Percentiles rank a stretch among this genome's conserved stretches.
Evolutionary conservation across 768 basidiomycete genomes (phyloP).

Genomic region (Lactarius akahatsu): DNA sequence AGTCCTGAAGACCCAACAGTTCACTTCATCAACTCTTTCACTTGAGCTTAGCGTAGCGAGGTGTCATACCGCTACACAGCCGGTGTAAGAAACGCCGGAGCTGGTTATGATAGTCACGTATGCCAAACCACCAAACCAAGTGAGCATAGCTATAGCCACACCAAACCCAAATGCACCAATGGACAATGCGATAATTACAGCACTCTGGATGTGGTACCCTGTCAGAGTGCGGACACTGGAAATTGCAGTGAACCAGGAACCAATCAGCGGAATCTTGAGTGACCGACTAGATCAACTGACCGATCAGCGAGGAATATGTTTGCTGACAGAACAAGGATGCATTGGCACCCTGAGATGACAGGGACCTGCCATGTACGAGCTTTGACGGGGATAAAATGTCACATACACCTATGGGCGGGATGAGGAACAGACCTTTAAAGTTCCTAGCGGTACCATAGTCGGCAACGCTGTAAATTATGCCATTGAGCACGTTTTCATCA

Average conservation of each 20-base stretch:
- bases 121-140: not conserved
- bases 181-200: not conserved
- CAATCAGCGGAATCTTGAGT: not conserved
- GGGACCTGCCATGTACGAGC: not conserved
- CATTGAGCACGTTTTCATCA: not conserved
- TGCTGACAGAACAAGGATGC: conserved; percentile 3
- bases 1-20: too few relatives aligned
- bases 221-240: conserved; percentile 1
- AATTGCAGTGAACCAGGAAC: not conserved
- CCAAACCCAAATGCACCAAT: not conserved
- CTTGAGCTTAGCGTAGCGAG: too few relatives aligned
- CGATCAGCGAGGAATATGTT: conserved; percentile 9
- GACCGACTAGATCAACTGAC: not conserved
- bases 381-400: not conserved
- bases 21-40: too few relatives aligned
- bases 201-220: not conserved
- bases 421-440: not conserved
- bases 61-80: too few relatives aligned
- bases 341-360: not conserved
- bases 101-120: not conserved
- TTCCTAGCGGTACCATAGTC: not conserved
- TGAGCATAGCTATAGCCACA: not conserved
- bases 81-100: not conserved
- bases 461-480: not conserved
- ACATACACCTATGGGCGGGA: not conserved